Base-by-base conservation (phyloP, 2,329 filamentous ascomycete genomes). In the Colletotrichum sp. region DNA sequence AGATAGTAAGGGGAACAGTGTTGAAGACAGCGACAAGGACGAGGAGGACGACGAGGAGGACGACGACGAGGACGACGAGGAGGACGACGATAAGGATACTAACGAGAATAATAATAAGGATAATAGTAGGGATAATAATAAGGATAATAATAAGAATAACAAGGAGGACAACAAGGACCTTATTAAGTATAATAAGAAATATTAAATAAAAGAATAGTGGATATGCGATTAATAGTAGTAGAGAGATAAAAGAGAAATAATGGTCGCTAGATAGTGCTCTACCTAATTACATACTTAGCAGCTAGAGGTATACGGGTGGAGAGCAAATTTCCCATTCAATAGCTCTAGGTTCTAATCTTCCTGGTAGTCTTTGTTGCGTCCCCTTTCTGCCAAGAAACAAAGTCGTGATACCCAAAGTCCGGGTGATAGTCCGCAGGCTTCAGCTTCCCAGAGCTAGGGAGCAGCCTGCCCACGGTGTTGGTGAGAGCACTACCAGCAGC, bases 331-430 rank as follows among this genome's bases (percentile, higher is more conserved):
- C 10, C 13, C 12, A 21, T 30, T n/a, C 10, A n/a, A 21, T 10
- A 9, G 13, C 10, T 32, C 9, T 32, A n/a, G 10, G 28, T 4
- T 63, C 7, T 15, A 13, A 36, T 8, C 18, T 32, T 34, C 8
- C 44, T 32, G 28, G 9, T 34, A 13, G 30, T 13, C n/a, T 63
- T 24, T n/a, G 30, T 63, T 16, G 30, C 34, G 34, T 77, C 77
- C 8, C 71, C 77, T 15, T 26, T 49, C 60, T 77, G 72, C 77
- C 77, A 78, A 10, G 75, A 75, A 12, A 77, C 21, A 4, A 78
- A 63, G 26, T 78, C 77, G 18, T 78, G 72, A 24, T 77, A 78
- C 15, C 77, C 77, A 28, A 68, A 71, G n/a, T 72, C 24, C 8
- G 13, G 7, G 9, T 62, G 57, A 24, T 69, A 52, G 3, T n/a